Evolutionary conservation across 371 early-diverging fungal species (phyloP).

Genomic region (Basidiobolus meristosporus): DNA sequence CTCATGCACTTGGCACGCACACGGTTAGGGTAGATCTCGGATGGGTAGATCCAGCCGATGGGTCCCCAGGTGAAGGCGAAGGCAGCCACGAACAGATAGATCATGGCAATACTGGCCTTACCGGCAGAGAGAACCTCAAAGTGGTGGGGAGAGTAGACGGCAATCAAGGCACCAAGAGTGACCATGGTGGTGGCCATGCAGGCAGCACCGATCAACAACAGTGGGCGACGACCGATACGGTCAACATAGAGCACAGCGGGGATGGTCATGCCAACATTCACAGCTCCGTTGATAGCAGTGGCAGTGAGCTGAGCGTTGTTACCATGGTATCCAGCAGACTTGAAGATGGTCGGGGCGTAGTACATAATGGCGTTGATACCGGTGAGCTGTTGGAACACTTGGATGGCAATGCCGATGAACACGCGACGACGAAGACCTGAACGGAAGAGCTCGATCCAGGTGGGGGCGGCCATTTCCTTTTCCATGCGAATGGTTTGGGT

Average conservation of each 20-base stretch:
- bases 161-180: conserved; percentile 22
- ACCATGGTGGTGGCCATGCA: conserved; percentile 26
- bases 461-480: conserved; percentile 32
- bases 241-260: conserved; percentile 59
- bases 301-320: conserved; percentile 28
- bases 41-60: conserved; percentile 81
- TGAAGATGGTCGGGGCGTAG: conserved; percentile 46
- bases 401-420: conserved; percentile 41
- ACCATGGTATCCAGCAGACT: conserved; percentile 31
- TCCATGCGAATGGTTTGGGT: conserved; percentile 40
- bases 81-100: conserved; percentile 46
- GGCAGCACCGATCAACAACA: conserved; percentile 25
- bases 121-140: conserved; percentile 9
- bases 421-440: conserved; percentile 34
- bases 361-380: conserved; percentile 59
- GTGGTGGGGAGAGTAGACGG: conserved; percentile 5
- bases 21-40: conserved; percentile 63
- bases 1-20: conserved; percentile 68
- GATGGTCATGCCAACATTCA: conserved; percentile 47
- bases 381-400: conserved; percentile 49
- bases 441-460: conserved; percentile 49
- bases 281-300: conserved; percentile 45
- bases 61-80: conserved; percentile 86
- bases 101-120: conserved; percentile 24
- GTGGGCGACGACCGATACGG: conserved; percentile 38